phyloP scores from a whole-genome alignment of 441 rosid genomes.

The Populus trichocarpa region DNA sequence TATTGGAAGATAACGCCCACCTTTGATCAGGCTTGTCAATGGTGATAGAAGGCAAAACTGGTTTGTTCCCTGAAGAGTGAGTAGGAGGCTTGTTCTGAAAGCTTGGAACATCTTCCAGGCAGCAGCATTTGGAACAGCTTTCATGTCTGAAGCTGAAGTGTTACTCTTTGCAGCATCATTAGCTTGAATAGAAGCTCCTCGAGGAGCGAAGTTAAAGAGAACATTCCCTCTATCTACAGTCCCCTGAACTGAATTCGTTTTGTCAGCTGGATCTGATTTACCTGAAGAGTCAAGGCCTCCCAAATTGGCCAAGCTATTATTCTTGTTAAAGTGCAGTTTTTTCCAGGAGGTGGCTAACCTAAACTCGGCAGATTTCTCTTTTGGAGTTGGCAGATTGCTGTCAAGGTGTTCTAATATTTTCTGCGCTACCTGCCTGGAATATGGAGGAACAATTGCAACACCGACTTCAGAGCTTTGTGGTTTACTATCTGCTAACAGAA shows the following conservation, averaged over 20 bases:
- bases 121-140: conserved; percentile 27
- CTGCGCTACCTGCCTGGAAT: conserved; percentile 73
- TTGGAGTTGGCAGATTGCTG: conserved; percentile 63
- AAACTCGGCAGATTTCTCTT: conserved; percentile 65
- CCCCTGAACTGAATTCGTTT: conserved; percentile 26
- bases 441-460: conserved; percentile 53
- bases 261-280: conserved; percentile 25
- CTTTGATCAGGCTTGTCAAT: conserved; percentile 47
- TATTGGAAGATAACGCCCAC: conserved; percentile 50
- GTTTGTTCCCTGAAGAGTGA: conserved; percentile 47
- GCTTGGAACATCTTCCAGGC: conserved; percentile 24
- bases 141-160: conserved; percentile 34
- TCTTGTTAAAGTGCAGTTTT: conserved; percentile 31
- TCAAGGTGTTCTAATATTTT: conserved; percentile 81
- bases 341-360: conserved; percentile 63
- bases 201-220: conserved; percentile 26
- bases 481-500: conserved; percentile 32
- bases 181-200: conserved; percentile 21
- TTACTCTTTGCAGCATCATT: conserved; percentile 24
- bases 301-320: conserved; percentile 28
- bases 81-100: conserved; percentile 44
- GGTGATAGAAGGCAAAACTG: conserved; percentile 53
- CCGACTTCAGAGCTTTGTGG: conserved; percentile 36
- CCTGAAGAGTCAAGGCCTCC: conserved; percentile 23
- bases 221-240: conserved; percentile 33